Conservation (phyloP, 2,329 filamentous ascomycete genomes). For the Lachnellula cervina region DNA sequence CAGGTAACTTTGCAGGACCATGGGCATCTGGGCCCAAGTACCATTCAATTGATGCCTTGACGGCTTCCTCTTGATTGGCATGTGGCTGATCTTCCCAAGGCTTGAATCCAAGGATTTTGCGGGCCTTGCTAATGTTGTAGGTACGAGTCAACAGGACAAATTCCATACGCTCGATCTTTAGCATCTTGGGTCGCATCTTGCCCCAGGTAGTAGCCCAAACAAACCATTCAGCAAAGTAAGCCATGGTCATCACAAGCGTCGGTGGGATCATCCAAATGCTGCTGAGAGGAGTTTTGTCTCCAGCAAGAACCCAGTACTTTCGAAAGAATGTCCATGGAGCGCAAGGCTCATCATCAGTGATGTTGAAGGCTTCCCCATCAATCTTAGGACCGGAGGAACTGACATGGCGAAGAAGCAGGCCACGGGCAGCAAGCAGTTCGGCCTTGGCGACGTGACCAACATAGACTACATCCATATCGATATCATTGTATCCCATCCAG, state of each 20-base stretch:
- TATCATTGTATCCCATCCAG: constrained; percentile 47
- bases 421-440: constrained; percentile 42
- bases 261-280: constrained; percentile 20
- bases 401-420: constrained; percentile 12
- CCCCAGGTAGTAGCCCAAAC: constrained; percentile 16
- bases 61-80: constrained; percentile 16
- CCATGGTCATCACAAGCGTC: constrained; percentile 16
- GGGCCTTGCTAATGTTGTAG: constrained; percentile 19
- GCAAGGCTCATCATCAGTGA: constrained; percentile 20
- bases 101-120: constrained; percentile 15
- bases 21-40: constrained; percentile 17
- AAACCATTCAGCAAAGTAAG: constrained; percentile 17
- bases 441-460: constrained; percentile 30
- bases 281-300: constrained; percentile 16
- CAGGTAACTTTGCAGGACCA: constrained; percentile 14
- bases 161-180: constrained; percentile 20
- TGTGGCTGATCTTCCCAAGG: constrained; percentile 19
- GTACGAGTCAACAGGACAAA: constrained; percentile 22
- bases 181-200: constrained; percentile 13
- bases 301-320: constrained; percentile 18
- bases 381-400: constrained; percentile 14
- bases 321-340: constrained; percentile 20
- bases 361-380: constrained; percentile 22
- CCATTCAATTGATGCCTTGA: constrained; percentile 19
- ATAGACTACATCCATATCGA: constrained; percentile 39